Conservation (phyloP, 352 stramenopile genomes). For the Phytophthora hibernalis region DNA sequence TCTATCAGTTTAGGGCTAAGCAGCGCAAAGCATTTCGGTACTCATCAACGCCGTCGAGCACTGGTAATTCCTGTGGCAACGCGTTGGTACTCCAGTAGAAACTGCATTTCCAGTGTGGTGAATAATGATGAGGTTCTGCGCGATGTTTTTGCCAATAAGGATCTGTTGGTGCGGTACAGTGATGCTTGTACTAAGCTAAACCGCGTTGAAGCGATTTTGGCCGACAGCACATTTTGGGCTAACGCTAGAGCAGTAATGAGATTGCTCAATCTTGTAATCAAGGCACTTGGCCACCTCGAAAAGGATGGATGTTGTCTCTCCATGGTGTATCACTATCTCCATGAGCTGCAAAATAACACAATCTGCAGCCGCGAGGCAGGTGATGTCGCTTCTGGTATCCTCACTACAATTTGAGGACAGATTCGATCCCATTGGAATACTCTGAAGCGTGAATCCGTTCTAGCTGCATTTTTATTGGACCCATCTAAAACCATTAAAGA, state of each 20-base stretch:
- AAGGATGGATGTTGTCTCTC: conserved; percentile 1
- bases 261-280: neutral
- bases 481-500: neutral
- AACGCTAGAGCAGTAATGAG: neutral
- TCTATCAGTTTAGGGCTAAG: conserved; percentile 8
- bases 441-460: neutral
- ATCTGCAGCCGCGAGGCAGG: neutral
- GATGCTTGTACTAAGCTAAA: neutral
- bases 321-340: neutral
- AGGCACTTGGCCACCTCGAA: neutral
- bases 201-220: neutral
- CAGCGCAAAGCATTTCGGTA: neutral
- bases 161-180: neutral
- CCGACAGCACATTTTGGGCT: neutral
- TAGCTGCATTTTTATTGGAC: neutral
- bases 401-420: neutral
- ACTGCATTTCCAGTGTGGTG: conserved; percentile 16
- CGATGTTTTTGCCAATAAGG: conserved; percentile 3
- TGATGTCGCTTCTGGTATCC: neutral
- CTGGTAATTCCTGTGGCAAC: conserved; percentile 6
- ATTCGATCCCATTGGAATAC: neutral
- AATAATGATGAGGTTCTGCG: conserved; percentile 4
- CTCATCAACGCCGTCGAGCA: neutral
- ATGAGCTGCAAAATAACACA: neutral
- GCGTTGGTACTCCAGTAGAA: conserved; percentile 16